A percentile compares a stretch with the other conserved stretches of the same genome.
phyloP scores from a whole-genome alignment of 2,329 filamentous ascomycete species.

The Fusarium proliferatum region DNA sequence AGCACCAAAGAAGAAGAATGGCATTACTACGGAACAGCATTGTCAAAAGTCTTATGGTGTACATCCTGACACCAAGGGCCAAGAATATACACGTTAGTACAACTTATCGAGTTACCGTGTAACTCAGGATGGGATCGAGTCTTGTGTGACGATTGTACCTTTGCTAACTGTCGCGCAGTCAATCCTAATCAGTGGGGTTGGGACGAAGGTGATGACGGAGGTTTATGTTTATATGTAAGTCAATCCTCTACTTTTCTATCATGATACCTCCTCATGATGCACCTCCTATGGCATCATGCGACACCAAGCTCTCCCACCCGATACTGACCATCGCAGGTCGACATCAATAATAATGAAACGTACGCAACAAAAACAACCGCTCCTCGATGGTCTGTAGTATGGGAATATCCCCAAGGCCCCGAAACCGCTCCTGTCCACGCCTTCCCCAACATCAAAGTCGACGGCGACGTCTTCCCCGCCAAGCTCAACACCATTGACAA shows the following conservation, averaged over 20 bases:
- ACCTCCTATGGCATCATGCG: background rate
- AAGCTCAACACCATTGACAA: conserved; percentile 52
- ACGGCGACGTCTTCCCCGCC: conserved; percentile 56
- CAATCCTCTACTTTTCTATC: conserved; percentile 2
- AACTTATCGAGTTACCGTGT: background rate
- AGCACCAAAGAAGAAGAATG: conserved; percentile 41
- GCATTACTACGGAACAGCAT: conserved; percentile 34
- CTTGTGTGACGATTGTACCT: conserved; percentile 1
- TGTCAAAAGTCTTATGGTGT: conserved; percentile 53
- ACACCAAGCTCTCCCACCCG: background rate
- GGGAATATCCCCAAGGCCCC: conserved; percentile 60
- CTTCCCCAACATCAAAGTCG: conserved; percentile 64
- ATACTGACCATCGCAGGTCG: conserved; percentile 52
- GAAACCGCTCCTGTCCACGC: conserved; percentile 62
- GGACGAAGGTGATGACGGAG: conserved; percentile 50
- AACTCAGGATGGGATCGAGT: background rate
- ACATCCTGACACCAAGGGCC: conserved; percentile 55
- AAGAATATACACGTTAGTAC: conserved; percentile 60
- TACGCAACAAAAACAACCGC: conserved; percentile 59
- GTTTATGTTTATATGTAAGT: conserved; percentile 65
- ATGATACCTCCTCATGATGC: background rate
- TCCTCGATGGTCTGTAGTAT: conserved; percentile 63
- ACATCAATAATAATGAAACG: conserved; percentile 61
- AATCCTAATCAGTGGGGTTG: conserved; percentile 68
- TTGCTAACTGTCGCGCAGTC: conserved; percentile 53